Evolutionary conservation across 441 rosid genomes (phyloP).

Genomic region (Corymbia calophylla): DNA sequence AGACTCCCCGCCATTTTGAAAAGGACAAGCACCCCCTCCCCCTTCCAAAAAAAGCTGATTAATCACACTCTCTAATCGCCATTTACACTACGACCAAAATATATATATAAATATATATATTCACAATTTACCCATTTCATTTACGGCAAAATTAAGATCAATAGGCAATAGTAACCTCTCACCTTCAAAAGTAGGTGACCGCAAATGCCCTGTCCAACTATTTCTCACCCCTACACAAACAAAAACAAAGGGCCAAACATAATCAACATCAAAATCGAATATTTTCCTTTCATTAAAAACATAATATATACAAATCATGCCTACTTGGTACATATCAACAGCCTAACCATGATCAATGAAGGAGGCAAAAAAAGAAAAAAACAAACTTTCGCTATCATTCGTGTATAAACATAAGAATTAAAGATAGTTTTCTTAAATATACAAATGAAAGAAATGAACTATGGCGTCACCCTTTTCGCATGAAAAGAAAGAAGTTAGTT

Average conservation of each 20-base stretch:
- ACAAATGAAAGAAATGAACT: neutral
- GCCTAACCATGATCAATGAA: neutral
- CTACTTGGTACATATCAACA: fast-evolving
- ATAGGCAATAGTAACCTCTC: neutral
- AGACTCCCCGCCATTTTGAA: neutral
- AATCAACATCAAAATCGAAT: neutral
- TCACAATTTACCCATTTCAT: neutral
- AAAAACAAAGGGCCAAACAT: neutral
- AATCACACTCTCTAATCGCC: neutral
- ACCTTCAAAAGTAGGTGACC: neutral
- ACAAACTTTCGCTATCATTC: neutral
- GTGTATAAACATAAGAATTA: neutral
- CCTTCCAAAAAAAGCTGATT: neutral
- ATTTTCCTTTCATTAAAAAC: neutral
- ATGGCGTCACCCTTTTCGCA: neutral
- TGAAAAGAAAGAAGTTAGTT: too few species aligned
- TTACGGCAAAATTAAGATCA: neutral
- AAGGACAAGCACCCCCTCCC: neutral
- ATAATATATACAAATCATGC: neutral
- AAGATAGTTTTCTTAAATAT: neutral
- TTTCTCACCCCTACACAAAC: neutral
- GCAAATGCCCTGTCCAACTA: neutral
- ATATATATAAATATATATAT: too few species aligned
- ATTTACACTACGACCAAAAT: too few species aligned
- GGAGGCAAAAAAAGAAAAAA: fast-evolving